These are phyloP conservation scores for Jaenimonas drosophilae DNA, from an alignment of 208 protist genomes.

Conservation along the genomic window DNA sequence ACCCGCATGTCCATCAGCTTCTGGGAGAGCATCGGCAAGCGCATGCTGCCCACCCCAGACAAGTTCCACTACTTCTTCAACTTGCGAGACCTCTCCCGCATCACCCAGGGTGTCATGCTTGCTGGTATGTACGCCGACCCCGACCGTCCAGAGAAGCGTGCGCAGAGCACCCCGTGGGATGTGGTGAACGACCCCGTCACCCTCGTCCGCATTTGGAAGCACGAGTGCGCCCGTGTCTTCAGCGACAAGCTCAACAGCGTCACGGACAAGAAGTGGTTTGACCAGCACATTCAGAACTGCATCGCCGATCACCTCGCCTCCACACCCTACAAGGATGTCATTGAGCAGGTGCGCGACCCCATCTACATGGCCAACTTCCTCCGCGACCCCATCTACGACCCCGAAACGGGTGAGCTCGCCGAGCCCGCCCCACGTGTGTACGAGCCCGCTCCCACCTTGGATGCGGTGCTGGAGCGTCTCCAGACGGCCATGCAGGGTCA, in stretches of 20 bases:
- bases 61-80: conserved; percentile 99
- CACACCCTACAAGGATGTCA: conserved; percentile 76
- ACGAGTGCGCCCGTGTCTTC: conserved; percentile 97
- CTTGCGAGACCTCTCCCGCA: conserved; percentile 94
- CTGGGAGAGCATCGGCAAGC: conserved; percentile 82
- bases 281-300: conserved; percentile 82
- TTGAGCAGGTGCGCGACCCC: conserved; percentile 59
- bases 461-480: conserved; percentile 61
- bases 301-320: conserved; percentile 56
- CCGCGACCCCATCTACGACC: conserved; percentile 82
- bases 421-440: conserved; percentile 92
- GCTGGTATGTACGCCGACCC: conserved; percentile 79
- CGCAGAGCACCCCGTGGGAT: conserved; percentile 74
- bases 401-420: conserved; percentile 83
- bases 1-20: conserved; percentile 91
- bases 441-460: conserved; percentile 87
- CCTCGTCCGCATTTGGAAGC: conserved; percentile 94
- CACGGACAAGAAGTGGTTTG: conserved; percentile 95
- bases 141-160: conserved; percentile 82
- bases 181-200: conserved; percentile 58
- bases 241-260: conserved; percentile 94
- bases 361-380: conserved; percentile 95
- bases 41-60: conserved; percentile 95
- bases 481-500: conserved; percentile 73
- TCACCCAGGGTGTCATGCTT: conserved; percentile 94